Evolutionary conservation across 768 basidiomycete genomes (phyloP), one percentile per base, ranked within the genome.

Genomic region (Termitomyces sp.): DNA sequence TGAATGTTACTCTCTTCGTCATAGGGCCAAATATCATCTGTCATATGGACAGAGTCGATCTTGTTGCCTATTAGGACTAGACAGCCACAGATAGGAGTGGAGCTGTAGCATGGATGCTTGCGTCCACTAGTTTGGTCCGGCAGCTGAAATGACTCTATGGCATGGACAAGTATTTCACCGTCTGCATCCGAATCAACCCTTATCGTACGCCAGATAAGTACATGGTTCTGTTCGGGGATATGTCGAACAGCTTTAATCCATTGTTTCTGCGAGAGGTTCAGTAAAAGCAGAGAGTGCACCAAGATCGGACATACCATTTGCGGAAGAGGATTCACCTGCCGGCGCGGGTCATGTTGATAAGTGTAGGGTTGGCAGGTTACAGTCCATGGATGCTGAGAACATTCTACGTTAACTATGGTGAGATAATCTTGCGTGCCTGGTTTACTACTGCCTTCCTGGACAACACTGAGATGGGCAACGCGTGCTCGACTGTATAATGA

Each of bases 161-260:
- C 9, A 48, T 48, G 47, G 16, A 6, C 30, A 48, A 18, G 13
- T 3, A 1, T 51, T 15, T 34, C 31, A 2, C 3, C 18, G 8
- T 13, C 31, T 16, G 7, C 2, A 7, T 30, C 24, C 16, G 20
- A 30, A 51, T 22, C 34, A 2, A 12, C 13, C 34, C 3, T 16
- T 49, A 80, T 61, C 4, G 73, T 71, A 37, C 85, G 82, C 48
- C 84, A 73, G 54, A 84, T 72, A 22, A 87, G 70, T 13, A 87
- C 68, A 54, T 82, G 75, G 9, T 72, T 69, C 65, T 86, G 84
- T 15, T 72, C 69, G 2, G 84, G 83, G 37, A 85, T 66, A 27
- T 80, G 74, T 33, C 82, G 79, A 51, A 83, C 69, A n/a, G 77
- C 80, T 56, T 75, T 76, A 59, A 87, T 81, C 24, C 72, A 70